phyloP scores from a whole-genome alignment of 805 yeast species.

The Yarrowia sp. region DNA sequence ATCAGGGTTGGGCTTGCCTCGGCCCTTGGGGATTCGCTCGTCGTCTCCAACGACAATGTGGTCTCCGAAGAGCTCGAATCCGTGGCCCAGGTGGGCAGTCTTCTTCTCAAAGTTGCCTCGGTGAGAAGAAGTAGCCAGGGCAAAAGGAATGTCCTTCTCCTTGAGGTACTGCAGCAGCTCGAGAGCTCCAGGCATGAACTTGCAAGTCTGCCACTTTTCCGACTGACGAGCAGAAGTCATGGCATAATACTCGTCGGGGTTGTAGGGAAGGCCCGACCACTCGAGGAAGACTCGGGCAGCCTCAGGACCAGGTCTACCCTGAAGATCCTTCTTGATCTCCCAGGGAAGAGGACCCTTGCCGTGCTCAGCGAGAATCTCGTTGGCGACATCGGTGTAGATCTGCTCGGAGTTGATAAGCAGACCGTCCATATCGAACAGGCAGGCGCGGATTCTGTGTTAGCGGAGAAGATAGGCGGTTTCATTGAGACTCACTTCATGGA shows the following conservation, averaged over 20 bases:
- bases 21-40: slow-evolving; percentile 76
- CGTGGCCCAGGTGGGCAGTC: slow-evolving; percentile 70
- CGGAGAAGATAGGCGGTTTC: background rate
- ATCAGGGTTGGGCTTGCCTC: slow-evolving; percentile 94
- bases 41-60: slow-evolving; percentile 91
- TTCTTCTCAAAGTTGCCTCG: slow-evolving; percentile 67
- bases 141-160: slow-evolving; percentile 70
- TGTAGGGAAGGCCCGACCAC: slow-evolving; percentile 68
- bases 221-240: slow-evolving; percentile 62
- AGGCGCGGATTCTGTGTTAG: slow-evolving; percentile 58
- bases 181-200: slow-evolving; percentile 83
- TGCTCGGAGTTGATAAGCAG: slow-evolving; percentile 90
- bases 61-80: slow-evolving; percentile 67
- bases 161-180: slow-evolving; percentile 67
- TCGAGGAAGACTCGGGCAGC: slow-evolving; percentile 72
- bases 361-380: slow-evolving; percentile 67
- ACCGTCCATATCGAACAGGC: slow-evolving; percentile 93
- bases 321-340: slow-evolving; percentile 86
- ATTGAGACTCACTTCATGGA: slow-evolving; percentile 3
- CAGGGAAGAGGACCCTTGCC: slow-evolving; percentile 83
- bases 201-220: slow-evolving; percentile 65
- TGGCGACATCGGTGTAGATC: slow-evolving; percentile 79
- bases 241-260: slow-evolving; percentile 68
- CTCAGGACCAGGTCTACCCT: slow-evolving; percentile 88
- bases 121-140: slow-evolving; percentile 87